Conservation (phyloP, 129 eudicot species). For the Silybum marianum region DNA sequence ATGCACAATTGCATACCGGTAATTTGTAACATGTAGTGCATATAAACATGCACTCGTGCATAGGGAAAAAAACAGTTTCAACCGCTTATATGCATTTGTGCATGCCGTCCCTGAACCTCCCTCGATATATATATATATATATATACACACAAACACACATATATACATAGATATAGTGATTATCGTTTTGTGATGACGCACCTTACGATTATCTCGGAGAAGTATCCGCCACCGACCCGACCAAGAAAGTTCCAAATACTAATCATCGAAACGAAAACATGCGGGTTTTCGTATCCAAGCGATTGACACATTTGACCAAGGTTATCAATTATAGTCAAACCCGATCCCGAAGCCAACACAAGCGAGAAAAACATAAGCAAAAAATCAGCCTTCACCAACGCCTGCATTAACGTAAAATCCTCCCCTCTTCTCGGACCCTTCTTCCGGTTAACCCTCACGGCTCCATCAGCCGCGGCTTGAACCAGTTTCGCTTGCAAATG, state of each 20-base stretch:
- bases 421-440: constrained; percentile 72
- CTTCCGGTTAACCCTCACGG: constrained; percentile 47
- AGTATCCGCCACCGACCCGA: constrained; percentile 76
- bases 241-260: constrained; percentile 84
- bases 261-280: constrained; percentile 67
- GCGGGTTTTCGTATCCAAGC: constrained; percentile 53
- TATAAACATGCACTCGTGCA: too few relatives aligned
- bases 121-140: too few relatives aligned
- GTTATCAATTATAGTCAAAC: constrained; percentile 68
- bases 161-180: neutral
- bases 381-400: constrained; percentile 67
- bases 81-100: too few relatives aligned
- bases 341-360: constrained; percentile 69
- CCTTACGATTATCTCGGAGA: constrained; percentile 67
- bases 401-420: constrained; percentile 61
- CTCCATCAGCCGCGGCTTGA: constrained; percentile 71
- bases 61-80: too few relatives aligned
- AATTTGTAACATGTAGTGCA: too few relatives aligned
- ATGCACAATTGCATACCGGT: too few relatives aligned
- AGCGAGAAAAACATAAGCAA: constrained; percentile 68
- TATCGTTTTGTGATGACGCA: neutral
- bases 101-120: too few relatives aligned
- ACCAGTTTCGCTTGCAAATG: constrained; percentile 62
- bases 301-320: constrained; percentile 76
- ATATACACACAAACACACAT: too few relatives aligned